Percentiles rank a stretch among this genome's conserved stretches.
Evolutionary conservation across 164 flowering plant species (phyloP).

Genomic region (Sedum album): DNA sequence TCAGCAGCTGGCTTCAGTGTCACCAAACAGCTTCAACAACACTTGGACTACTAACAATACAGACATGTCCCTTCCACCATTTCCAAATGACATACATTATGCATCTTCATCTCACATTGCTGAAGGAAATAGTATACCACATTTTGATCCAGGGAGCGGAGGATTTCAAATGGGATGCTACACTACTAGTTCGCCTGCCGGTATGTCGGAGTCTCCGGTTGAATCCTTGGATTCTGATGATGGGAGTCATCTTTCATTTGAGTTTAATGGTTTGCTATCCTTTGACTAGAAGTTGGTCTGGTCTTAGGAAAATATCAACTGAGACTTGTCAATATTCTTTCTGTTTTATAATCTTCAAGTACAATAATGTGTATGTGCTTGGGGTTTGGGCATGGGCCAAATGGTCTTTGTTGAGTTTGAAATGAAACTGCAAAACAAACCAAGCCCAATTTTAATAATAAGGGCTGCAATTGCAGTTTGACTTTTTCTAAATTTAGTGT

Average conservation of each 20-base stretch:
- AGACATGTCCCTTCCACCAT: background rate
- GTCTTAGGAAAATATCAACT: background rate
- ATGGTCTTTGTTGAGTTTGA: background rate
- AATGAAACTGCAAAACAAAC: background rate
- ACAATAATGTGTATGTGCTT: background rate
- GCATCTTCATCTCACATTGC: background rate
- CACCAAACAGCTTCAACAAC: background rate
- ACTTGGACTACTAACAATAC: background rate
- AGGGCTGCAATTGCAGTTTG: background rate
- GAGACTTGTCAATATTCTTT: background rate
- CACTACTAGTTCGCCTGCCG: background rate
- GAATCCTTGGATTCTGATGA: constrained; percentile 3
- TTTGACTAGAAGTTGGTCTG: background rate
- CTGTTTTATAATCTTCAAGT: background rate
- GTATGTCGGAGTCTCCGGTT: background rate
- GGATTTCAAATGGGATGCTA: background rate
- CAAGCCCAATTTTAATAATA: background rate
- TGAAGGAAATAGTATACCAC: background rate
- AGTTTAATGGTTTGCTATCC: background rate
- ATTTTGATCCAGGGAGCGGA: background rate
- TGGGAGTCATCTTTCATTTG: constrained; percentile 5
- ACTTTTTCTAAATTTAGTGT: too few relatives aligned
- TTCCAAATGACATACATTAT: background rate
- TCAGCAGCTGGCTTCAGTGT: background rate
- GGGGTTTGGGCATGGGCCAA: background rate